Base-by-base conservation (phyloP, 768 basidiomycete species). In the Hysterangium stoloniferum region DNA sequence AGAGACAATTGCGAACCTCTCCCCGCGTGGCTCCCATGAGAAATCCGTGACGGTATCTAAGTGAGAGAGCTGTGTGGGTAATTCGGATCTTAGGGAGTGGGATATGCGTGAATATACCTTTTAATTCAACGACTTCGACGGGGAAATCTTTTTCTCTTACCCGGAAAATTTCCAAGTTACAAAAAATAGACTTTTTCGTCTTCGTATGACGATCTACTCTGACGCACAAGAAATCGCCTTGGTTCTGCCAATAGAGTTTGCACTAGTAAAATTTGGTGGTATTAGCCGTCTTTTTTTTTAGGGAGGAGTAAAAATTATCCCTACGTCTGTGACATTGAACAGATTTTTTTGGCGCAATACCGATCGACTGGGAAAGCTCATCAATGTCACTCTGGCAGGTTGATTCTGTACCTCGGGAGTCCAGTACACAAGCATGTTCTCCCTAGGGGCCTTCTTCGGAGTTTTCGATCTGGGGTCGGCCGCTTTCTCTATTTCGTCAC, bases 131-230 rank as follows among this genome's bases (percentile, higher is more conserved):
- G 33, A 96, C 93, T 66, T 99, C 94, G 31, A 99, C 94, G 1
- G 96, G 96, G 66, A 80, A 92, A 66, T 97, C 90, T 66, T 97
- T 98, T 71, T 99, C 96, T 48, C 95, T 82, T 49, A 97, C 82
- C 47, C 94, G 82, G 77, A 98, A 98, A 52, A 99, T 86, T 71
- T 99, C 96, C 54, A 99, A 75, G 66, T 97, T 99, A 68, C 94
- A 95, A 72, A 92, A 97, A 27, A 88, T 91, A 4, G 93, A 93
- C 71, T 98, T 98, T 70, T 95, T 96, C 4, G 95, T 95, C 71
- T 98, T 98, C 22, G 93, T 94, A 65, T 96, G 93, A 44, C 95
- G 86, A 70, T 98, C 96, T 49, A 99, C 96, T 70, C 96, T 97
- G 66, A 98, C 95, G 61, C 96, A 98, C 13, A 99, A 79, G 72